Evolutionary conservation across 371 early-diverging fungal genomes (phyloP).

Genomic region (Nematocida sp.): DNA sequence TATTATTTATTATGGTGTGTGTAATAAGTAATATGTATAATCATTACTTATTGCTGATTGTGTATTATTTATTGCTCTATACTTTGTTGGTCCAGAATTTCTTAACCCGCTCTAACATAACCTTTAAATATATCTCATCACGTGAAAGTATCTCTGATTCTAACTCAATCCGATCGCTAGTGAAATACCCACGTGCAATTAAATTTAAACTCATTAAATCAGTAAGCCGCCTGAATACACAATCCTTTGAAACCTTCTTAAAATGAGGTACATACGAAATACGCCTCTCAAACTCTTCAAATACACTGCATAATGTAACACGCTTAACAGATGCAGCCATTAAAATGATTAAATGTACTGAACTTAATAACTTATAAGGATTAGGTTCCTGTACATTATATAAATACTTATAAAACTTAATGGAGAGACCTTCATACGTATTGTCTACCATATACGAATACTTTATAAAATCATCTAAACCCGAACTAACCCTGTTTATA

Average conservation of each 20-base stretch:
- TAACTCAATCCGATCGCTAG: constrained; percentile 19
- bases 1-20: no score
- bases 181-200: constrained; percentile 40
- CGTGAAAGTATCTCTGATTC: constrained; percentile 24
- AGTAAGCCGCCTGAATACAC: constrained; percentile 23
- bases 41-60: not conserved
- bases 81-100: constrained; percentile 22
- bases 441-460: constrained; percentile 27
- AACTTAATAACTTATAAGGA: constrained; percentile 28
- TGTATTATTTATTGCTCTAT: not conserved
- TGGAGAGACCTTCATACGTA: constrained; percentile 20
- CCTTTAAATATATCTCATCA: constrained; percentile 46
- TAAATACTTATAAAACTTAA: constrained; percentile 34
- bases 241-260: constrained; percentile 3
- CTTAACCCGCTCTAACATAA: constrained; percentile 49
- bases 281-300: constrained; percentile 54
- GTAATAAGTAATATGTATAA: no score
- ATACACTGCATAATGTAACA: constrained; percentile 33
- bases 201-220: constrained; percentile 31
- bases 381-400: constrained; percentile 17
- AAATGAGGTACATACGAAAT: constrained; percentile 8
- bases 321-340: constrained; percentile 38
- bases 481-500: not conserved
- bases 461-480: constrained; percentile 16
- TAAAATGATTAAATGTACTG: constrained; percentile 44